phyloP scores from a whole-genome alignment of 2,329 filamentous ascomycete species.

The Neonectria ditissima region DNA sequence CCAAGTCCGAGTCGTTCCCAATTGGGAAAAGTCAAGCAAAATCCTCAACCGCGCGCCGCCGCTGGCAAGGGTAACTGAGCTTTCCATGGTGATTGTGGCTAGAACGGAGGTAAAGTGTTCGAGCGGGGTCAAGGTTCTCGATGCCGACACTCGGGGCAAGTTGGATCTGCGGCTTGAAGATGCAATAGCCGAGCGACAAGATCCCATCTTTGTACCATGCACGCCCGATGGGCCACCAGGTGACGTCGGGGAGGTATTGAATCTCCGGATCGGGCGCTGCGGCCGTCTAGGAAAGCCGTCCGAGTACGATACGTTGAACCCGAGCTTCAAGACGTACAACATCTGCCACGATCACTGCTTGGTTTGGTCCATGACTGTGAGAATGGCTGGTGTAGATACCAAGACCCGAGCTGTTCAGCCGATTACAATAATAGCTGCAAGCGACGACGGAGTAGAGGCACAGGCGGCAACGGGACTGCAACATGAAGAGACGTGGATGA shows the following conservation, averaged over 20 bases:
- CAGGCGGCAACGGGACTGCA: neutral
- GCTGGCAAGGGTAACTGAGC: slow-evolving; percentile 26
- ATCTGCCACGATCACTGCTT: slow-evolving; percentile 40
- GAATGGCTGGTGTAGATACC: slow-evolving; percentile 1
- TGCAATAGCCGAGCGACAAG: neutral
- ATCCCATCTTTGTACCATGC: slow-evolving; percentile 19
- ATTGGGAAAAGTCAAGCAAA: slow-evolving; percentile 28
- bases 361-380: slow-evolving; percentile 27
- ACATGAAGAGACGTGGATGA: neutral
- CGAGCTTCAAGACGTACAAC: slow-evolving; percentile 43
- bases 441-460: neutral
- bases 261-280: slow-evolving; percentile 11
- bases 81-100: slow-evolving; percentile 21
- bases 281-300: neutral
- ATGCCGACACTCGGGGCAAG: neutral
- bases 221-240: neutral
- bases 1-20: slow-evolving; percentile 29
- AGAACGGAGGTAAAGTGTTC: slow-evolving; percentile 23
- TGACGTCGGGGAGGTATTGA: slow-evolving; percentile 24
- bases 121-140: slow-evolving; percentile 8
- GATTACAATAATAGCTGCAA: slow-evolving; percentile 11
- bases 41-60: slow-evolving; percentile 28
- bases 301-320: slow-evolving; percentile 11
- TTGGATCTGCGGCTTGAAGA: slow-evolving; percentile 6
- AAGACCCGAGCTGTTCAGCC: neutral